Base-by-base conservation (phyloP, 441 rosid genomes). In the Syzygium syzygioides region DNA sequence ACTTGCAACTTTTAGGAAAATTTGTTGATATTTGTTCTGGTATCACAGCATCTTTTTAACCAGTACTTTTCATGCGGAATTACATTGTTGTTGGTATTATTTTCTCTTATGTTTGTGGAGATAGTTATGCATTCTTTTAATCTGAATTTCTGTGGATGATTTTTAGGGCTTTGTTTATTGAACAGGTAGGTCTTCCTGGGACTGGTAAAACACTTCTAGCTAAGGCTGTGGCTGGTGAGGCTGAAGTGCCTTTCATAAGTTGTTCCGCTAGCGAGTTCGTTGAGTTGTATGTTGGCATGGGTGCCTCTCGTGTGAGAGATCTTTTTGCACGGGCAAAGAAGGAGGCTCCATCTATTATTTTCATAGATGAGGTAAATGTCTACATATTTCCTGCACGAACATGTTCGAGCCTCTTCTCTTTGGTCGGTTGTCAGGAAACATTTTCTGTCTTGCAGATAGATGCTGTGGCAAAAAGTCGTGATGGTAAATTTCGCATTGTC, bases 241-340 rank as follows among this genome's bases (percentile, higher is more conserved):
- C 99, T 86, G 98, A 96, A 32, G 99, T 97, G 86, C 98, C 98
- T 50, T 98, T 98, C 89, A 96, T 98, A 88, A 97, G 99, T 92
- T 97, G 99, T 91, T 97, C 99, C 23, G 99, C 99, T 52, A 98
- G 99, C 92, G 99, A 98, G 93, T 98, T 98, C 89, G 99, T 98
- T 17, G 99, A 98, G 93, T 90, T 98, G 87, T 98, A 97, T 93
- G 99, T 98, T 90, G 98, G 97, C 88, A 97, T 98, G 99, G 99
- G 99, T 64, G 99, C 99, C 62, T 97, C 99, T 55, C 97, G 98
- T 84, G 99, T 97, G 88, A 94, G 99, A 91, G 99, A 98, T 92
- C 96, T 98, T 55, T 98, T 98, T 93, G 97, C 98, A 85, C 92
- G 98, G 88, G 99, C 99, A 89, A 98, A 98, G 94, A 97, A 95